Evolutionary conservation across 148 eudicot genomes (phyloP), one percentile per base, ranked within the genome.

Genomic region (Pharnaceum exiguum): DNA sequence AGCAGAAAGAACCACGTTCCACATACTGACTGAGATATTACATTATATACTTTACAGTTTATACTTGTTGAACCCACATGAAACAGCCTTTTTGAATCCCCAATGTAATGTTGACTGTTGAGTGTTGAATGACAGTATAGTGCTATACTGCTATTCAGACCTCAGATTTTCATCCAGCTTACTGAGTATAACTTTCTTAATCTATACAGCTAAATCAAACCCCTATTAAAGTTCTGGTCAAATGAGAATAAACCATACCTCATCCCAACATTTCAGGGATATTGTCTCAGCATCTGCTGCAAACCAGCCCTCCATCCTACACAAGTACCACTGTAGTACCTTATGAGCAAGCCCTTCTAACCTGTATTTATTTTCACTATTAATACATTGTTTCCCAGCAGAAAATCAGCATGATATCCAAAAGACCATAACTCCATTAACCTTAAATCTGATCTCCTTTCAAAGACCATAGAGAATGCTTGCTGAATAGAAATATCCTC

Each of bases 251-350:
- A 25, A 13, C 54, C 48, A 25, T 78, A 76, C 99, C 95, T 94
- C 67, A 62, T 94, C 99, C 99, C 99, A 94, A 65, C 79, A 50
- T 71, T 84, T 83, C 28, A 86, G 76, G 24, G 99, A 94, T 47
- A 94, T 94, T 28, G 96, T 89, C 62, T 86, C 99, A 53, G 99
- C 86, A 84, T 94, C 99, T 33, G 99, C 86, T 43, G 99, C 91
- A 75, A 89, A 89, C 99, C 99, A 94, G 33, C 99, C 99, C 76
- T 94, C 99, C 99, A 94, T 94, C 78, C 99, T 76, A 79, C 99
- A 94, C 25, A 94, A 79, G 83, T 94, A 94, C 99, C 99, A 94
- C 77, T 94, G 99, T 66, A 94, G 68, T 65, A 94, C 99, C 76
- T 86, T 94, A 66, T 94, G 82, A 53, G 84, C 73, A 75, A 94